These are phyloP conservation scores for Botrytis byssoidea DNA, from an alignment of 2,329 filamentous ascomycete species.

Conservation along the genomic window DNA sequence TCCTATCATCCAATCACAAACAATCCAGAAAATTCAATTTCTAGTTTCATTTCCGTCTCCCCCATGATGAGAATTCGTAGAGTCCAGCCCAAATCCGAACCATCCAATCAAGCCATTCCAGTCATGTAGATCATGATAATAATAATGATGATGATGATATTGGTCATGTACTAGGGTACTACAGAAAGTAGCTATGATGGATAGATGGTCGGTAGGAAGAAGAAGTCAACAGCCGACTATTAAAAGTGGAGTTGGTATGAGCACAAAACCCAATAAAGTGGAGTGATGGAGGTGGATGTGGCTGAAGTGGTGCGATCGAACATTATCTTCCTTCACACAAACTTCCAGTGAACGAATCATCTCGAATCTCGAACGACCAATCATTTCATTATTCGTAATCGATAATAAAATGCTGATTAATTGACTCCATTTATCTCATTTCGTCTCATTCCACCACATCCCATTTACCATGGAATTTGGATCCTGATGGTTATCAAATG, in stretches of 20 bases:
- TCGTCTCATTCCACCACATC: not conserved
- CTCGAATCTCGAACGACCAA: not conserved
- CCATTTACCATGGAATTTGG: not conserved
- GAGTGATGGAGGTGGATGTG: not conserved
- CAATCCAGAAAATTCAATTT: not conserved
- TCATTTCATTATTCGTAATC: not conserved
- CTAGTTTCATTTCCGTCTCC: not conserved
- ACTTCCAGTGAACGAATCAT: not conserved
- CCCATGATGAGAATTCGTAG: too few species aligned
- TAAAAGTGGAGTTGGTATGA: not conserved
- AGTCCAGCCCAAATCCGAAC: not conserved
- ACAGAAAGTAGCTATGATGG: not conserved
- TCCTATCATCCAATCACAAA: not conserved
- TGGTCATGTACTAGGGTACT: not conserved
- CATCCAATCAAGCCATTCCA: not conserved
- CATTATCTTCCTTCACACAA: not conserved
- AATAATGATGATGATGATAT: not conserved
- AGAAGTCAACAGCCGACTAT: not conserved
- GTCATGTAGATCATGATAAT: not conserved
- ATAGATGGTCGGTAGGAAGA: not conserved
- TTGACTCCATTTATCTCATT: not conserved
- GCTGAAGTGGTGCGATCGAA: not conserved
- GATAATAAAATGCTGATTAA: not conserved
- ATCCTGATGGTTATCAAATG: not conserved
- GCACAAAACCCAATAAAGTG: not conserved